Evolutionary conservation across 306 rosid species (phyloP), one percentile per base, ranked within the genome.

Genomic region (Castanea sativa): DNA sequence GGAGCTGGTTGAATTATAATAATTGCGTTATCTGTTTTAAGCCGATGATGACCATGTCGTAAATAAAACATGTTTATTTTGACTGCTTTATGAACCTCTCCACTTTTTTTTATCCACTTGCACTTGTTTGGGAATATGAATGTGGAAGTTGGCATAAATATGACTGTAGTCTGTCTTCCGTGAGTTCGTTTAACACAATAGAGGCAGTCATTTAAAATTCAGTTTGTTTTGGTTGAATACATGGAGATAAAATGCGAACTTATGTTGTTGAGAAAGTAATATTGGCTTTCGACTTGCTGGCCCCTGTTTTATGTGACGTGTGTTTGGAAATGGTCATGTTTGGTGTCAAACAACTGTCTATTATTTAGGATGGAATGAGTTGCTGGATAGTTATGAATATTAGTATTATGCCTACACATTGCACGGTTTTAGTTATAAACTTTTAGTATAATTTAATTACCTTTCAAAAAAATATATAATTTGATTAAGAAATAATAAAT

Each of bases 71-170:
- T 56, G 29, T 51, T 15, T 21, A 9, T 68, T 35, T 71, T 75
- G 15, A 64, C 72, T 29, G 63, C 33, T 25, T 23, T 71, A 71
- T 71, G 73, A 60, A 60, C 58, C 13, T 53, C 59, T 32, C 5
- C 33, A 13, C n/a, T 71, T 27, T 23, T 0, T 64, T 64, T 20
- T 64, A 5, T 64, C 43, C 18, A n/a, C 14, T 59, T 25, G 75
- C 65, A 21, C 45, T 60, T 73, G 45, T 41, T 41, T 41, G 11
- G 59, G 80, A 80, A 82, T 55, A 53, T 55, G 52, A 53, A 33
- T 58, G 75, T 58, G 81, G 63, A 74, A 73, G 51, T 59, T 59
- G 13, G 27, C 49, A 75, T 76, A 78, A 68, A 13, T 73, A 7
- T n/a, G 74, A 29, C 4, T 43, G 0, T 32, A 29, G 19, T 72